Evolutionary conservation across 169 alveolate species (phyloP).

Genomic region (Eimeria praecox): DNA sequence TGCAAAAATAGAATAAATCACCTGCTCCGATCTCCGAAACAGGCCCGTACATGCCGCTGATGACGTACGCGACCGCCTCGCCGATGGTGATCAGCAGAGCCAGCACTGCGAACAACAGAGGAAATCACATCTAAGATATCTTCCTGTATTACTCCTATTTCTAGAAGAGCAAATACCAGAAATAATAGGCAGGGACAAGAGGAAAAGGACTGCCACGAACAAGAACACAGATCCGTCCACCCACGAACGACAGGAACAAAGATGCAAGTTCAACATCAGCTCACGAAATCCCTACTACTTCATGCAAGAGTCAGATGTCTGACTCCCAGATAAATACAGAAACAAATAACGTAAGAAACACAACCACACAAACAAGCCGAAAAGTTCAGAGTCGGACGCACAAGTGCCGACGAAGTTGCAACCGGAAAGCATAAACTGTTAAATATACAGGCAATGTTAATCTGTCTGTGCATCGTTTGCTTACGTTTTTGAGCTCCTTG

Average conservation of each 20-base stretch:
- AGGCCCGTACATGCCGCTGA: constrained; percentile 98
- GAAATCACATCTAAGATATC: not conserved
- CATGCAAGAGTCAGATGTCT: too few species aligned
- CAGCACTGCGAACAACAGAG: constrained; percentile 87
- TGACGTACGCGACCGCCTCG: constrained; percentile 99
- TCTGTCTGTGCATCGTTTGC: not conserved
- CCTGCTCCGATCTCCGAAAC: constrained; percentile 96
- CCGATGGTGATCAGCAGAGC: constrained; percentile 99
- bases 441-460: too few species aligned
- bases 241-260: not conserved
- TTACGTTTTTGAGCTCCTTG: constrained; percentile 91
- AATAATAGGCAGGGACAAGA: not conserved
- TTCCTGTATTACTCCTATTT: too few species aligned
- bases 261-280: not conserved
- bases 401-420: too few species aligned
- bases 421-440: too few species aligned
- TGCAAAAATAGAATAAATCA: not conserved
- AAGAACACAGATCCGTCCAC: not conserved
- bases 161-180: too few species aligned
- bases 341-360: not conserved
- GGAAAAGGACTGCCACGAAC: not conserved
- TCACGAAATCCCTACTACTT: too few species aligned
- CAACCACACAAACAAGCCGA: not conserved
- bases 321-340: not conserved
- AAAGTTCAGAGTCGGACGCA: too few species aligned